Evolutionary conservation across 371 early-diverging fungal species (phyloP).

Genomic region (Neoconidiobolus thromboides): DNA sequence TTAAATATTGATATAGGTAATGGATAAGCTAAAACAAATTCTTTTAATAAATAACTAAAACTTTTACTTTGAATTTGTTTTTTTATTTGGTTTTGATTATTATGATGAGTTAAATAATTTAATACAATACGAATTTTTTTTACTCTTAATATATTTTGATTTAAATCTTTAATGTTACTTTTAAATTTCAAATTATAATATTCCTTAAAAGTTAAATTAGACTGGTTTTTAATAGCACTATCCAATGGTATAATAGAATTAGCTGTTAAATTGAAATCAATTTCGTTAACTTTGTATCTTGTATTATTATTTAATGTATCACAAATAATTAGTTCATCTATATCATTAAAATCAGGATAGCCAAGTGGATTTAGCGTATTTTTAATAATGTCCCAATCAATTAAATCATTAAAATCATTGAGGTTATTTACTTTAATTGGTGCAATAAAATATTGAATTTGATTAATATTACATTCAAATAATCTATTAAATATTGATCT

Average conservation of each 20-base stretch:
- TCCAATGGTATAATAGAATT: constrained; percentile 13
- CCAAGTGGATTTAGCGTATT: constrained; percentile 8
- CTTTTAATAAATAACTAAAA: constrained; percentile 28
- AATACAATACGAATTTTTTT: constrained; percentile 18
- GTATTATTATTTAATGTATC: constrained; percentile 23
- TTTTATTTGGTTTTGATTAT: too few species aligned
- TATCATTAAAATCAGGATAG: constrained; percentile 6
- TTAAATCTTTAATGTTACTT: constrained; percentile 10
- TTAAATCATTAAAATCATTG: constrained; percentile 8
- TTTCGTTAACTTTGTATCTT: constrained; percentile 27
- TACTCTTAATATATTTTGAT: constrained; percentile 30
- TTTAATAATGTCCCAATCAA: constrained; percentile 37
- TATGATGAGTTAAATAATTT: constrained; percentile 21
- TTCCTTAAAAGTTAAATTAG: constrained; percentile 20
- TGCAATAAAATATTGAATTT: constrained; percentile 32
- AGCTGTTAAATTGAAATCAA: constrained; percentile 22
- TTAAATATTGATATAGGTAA: constrained; percentile 30
- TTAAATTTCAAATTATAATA: constrained; percentile 24
- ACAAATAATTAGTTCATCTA: constrained; percentile 22
- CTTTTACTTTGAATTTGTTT: not conserved
- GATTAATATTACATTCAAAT: constrained; percentile 24
- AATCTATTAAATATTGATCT: constrained; percentile 26
- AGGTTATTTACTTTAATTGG: constrained; percentile 17
- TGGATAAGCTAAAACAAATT: constrained; percentile 25
- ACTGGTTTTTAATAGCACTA: constrained; percentile 14